Evolutionary conservation across 345 rosid genomes (phyloP).

Genomic region (Salix udensis): DNA sequence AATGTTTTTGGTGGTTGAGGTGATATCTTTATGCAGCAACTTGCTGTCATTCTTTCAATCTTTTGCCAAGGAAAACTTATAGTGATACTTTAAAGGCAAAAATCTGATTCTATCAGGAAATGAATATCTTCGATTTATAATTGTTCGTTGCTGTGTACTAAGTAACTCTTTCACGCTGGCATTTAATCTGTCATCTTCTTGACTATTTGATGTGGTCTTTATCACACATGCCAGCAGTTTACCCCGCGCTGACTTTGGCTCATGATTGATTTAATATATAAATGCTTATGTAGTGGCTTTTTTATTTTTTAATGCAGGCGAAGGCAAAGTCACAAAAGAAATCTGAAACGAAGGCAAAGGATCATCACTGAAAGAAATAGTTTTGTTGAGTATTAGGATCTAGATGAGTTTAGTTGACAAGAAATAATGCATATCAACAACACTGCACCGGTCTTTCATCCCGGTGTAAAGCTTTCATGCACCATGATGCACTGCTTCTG

Average conservation of each 20-base stretch:
- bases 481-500: conserved; percentile 10
- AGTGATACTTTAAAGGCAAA: neutral
- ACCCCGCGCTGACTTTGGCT: neutral
- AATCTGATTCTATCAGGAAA: neutral
- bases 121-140: neutral
- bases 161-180: neutral
- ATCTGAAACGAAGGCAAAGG: conserved; percentile 46
- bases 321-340: conserved; percentile 42
- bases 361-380: conserved; percentile 38
- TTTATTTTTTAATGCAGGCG: conserved; percentile 27
- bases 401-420: conserved; percentile 20
- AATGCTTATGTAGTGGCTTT: conserved; percentile 6
- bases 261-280: neutral
- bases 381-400: conserved; percentile 14
- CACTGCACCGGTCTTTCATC: conserved; percentile 9
- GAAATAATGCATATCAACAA: conserved; percentile 28
- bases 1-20: neutral
- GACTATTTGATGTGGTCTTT: neutral
- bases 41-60: neutral
- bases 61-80: neutral
- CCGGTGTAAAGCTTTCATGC: conserved; percentile 17
- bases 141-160: neutral
- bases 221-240: no score
- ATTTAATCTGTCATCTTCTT: neutral
- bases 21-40: neutral